A percentile compares a stretch with the other conserved stretches of the same genome.
Evolutionary conservation across 139 green algal genomes (phyloP).

Genomic region (Chlorella sp.): DNA sequence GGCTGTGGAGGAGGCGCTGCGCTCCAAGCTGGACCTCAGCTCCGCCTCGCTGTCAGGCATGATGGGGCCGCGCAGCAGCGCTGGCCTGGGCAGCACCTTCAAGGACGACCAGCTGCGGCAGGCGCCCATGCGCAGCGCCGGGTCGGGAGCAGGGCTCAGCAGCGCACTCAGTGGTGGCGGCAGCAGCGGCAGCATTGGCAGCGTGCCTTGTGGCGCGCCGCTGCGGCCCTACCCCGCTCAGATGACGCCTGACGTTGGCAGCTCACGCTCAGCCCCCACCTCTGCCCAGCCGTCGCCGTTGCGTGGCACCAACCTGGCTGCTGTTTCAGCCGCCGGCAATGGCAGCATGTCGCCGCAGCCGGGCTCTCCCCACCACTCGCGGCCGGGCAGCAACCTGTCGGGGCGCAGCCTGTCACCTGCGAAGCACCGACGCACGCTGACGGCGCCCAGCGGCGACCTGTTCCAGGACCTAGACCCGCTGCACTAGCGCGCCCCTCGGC

Average conservation of each 20-base stretch:
- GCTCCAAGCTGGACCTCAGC: constrained; percentile 4
- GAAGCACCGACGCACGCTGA: constrained; percentile 2
- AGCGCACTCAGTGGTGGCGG: neutral
- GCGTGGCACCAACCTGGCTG: neutral
- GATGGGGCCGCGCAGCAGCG: neutral
- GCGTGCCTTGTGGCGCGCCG: neutral
- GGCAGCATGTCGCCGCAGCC: neutral
- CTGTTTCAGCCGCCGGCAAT: too few species aligned
- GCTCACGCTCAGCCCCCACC: neutral
- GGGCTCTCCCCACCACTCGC: constrained; percentile 3
- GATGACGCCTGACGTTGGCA: neutral
- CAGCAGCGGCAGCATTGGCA: constrained; percentile 3
- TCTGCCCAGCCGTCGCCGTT: constrained; percentile 11
- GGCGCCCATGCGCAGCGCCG: neutral
- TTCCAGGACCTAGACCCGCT: constrained; percentile 24
- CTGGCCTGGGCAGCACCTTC: neutral
- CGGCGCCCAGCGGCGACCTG: constrained; percentile 7
- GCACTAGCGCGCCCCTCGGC: too few species aligned
- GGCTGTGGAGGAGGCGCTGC: neutral
- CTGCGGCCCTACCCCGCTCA: neutral
- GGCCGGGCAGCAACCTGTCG: neutral
- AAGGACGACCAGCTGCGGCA: neutral
- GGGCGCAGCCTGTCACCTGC: neutral
- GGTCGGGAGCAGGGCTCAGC: neutral
- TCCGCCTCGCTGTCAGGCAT: too few species aligned